These are phyloP conservation scores for Aspergillus sp. DNA, from an alignment of 2,329 filamentous ascomycete genomes.

Conservation along the genomic window DNA sequence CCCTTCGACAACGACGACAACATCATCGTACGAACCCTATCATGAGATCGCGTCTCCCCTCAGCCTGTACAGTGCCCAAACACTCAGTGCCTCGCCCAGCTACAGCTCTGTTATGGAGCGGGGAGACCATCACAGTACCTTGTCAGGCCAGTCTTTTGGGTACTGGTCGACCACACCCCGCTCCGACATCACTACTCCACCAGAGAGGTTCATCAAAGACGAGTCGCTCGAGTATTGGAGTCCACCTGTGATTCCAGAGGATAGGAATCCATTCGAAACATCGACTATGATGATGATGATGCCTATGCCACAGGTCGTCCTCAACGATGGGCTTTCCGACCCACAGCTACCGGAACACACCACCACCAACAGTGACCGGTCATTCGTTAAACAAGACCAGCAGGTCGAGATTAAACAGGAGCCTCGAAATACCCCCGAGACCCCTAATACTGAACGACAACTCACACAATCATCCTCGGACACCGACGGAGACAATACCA, in stretches of 20 bases:
- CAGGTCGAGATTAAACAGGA: neutral
- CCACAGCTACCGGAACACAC: neutral
- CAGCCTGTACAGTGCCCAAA: slow-evolving; percentile 17
- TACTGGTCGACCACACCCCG: slow-evolving; percentile 22
- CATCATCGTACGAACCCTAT: slow-evolving; percentile 15
- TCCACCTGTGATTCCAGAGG: slow-evolving; percentile 5
- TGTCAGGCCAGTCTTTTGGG: slow-evolving; percentile 10
- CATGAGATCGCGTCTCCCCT: slow-evolving; percentile 18
- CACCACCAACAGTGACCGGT: neutral
- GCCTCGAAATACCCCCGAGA: neutral
- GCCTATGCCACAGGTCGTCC: slow-evolving; percentile 3
- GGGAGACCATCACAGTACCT: slow-evolving; percentile 6
- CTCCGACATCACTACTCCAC: slow-evolving; percentile 14
- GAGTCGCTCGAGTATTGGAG: slow-evolving; percentile 14
- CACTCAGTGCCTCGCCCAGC: slow-evolving; percentile 17
- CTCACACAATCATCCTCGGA: neutral
- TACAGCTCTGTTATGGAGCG: slow-evolving; percentile 18
- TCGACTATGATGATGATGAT: neutral
- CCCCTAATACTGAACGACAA: neutral
- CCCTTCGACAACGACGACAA: slow-evolving; percentile 15
- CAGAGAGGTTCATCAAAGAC: slow-evolving; percentile 8
- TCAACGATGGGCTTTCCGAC: neutral
- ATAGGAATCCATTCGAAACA: neutral
- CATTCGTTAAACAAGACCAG: neutral
- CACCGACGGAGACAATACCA: neutral